Evolutionary conservation across 331 rosid genomes (phyloP), one percentile per base, ranked within the genome.

Genomic region (Erythrophleum ivorense): DNA sequence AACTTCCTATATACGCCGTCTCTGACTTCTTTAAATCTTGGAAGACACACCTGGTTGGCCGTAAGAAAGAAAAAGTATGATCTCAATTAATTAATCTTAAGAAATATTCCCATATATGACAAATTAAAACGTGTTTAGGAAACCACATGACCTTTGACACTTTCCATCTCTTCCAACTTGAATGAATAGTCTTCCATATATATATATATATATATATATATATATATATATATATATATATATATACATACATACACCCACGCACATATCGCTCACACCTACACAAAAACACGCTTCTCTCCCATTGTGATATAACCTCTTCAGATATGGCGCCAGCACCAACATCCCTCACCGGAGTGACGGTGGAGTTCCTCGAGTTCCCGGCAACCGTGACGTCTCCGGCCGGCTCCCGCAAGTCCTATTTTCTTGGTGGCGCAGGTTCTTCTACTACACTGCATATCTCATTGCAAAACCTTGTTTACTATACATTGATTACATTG

Each of bases 371-470:
- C 72, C 76, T 88, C 0, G 40, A 81, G 12, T 95, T 90, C 58
- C 90, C 95, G 0, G 81, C 86, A 6, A n/a, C 72, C 5, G 76
- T 81, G 11, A 90, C 84, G 4, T 88, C 93, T 29, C 89, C 91
- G 0, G 88, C 53, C 16, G 2, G 85, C 15, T 86, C 90, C 59
- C 36, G 45, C 50, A 89, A 90, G 62, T 52, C 92, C 10, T 84
- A 88, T 41, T 86, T 89, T 72, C 98, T 95, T 78, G 97, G 89
- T 10, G 98, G 97, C 4, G 94, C 97, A 82, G 98, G 98, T 91
- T 78, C 12, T 14, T 71, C 21, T 15, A 7, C 67, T 46, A 7
- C 31, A 3, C 41, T 60, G 40, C 4, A 59, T 59, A 6, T 59
- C 0, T 24, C 36, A 59, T 4, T 19, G 36, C 38, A 12, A 29